These are phyloP conservation scores for Teunomyces stri DNA, from an alignment of 805 yeast species.

Conservation along the genomic window DNA sequence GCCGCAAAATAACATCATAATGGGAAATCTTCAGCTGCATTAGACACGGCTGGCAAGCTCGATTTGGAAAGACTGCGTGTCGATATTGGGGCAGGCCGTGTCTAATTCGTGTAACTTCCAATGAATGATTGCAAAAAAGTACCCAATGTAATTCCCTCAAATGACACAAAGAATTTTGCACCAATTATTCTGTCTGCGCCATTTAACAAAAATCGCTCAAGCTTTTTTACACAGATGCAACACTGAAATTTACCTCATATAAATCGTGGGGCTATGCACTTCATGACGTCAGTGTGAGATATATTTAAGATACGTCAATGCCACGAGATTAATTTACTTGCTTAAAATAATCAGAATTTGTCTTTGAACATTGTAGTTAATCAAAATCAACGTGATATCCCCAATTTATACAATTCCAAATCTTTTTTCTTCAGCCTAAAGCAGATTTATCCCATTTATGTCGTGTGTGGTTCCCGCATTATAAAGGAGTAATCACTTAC, in stretches of 20 bases:
- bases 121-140: slow-evolving; percentile 1
- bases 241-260: not conserved
- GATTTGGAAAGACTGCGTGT: not conserved
- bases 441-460: too few relatives aligned
- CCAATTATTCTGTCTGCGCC: slow-evolving; percentile 1
- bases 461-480: too few relatives aligned
- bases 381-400: not conserved
- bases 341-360: not conserved
- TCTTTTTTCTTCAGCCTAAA: too few relatives aligned
- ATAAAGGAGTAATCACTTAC: not conserved
- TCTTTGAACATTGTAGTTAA: not conserved
- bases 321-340: not conserved
- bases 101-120: not conserved
- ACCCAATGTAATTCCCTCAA: not conserved
- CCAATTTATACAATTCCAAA: too few relatives aligned
- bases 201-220: slow-evolving; percentile 1
- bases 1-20: not conserved
- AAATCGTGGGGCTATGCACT: not conserved
- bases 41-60: not conserved
- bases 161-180: slow-evolving; percentile 2
- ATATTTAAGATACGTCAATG: not conserved
- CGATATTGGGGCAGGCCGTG: not conserved
- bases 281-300: not conserved
- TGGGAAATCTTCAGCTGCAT: not conserved
- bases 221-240: not conserved